Conservation (phyloP, 192 early-diverging fungal genomes). For the Linnemannia schmuckeri region DNA sequence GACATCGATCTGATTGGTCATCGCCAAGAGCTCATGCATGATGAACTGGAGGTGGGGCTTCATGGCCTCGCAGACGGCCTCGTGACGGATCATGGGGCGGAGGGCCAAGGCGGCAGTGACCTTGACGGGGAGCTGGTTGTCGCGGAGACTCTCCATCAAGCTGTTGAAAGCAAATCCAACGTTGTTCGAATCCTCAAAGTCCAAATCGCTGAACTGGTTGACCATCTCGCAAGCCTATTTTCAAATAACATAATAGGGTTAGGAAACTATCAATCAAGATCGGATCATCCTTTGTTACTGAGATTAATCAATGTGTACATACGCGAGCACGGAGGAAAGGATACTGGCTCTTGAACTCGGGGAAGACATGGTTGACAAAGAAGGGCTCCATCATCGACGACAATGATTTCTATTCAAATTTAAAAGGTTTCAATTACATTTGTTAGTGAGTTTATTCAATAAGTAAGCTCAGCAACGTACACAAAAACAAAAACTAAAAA, state of each 20-base stretch:
- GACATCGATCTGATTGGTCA: conserved; percentile 95
- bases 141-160: conserved; percentile 76
- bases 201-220: conserved; percentile 68
- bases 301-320: conserved; percentile 23
- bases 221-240: conserved; percentile 65
- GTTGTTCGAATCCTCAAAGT: conserved; percentile 71
- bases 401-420: conserved; percentile 69
- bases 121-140: conserved; percentile 89
- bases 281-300: too few relatives aligned
- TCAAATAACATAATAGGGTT: not conserved
- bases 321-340: conserved; percentile 88
- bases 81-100: conserved; percentile 82
- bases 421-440: not conserved
- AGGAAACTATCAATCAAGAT: not conserved
- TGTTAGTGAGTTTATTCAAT: not conserved
- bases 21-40: conserved; percentile 88
- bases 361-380: conserved; percentile 87
- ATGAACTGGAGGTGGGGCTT: conserved; percentile 85
- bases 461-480: not conserved
- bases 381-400: conserved; percentile 85
- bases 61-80: conserved; percentile 78
- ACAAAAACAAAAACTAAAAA: not conserved
- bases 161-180: conserved; percentile 60
- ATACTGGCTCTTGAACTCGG: conserved; percentile 89
- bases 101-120: conserved; percentile 89